These are phyloP conservation scores for Umbelopsis ramanniana DNA, from an alignment of 192 early-diverging fungal species.

Conservation along the genomic window DNA sequence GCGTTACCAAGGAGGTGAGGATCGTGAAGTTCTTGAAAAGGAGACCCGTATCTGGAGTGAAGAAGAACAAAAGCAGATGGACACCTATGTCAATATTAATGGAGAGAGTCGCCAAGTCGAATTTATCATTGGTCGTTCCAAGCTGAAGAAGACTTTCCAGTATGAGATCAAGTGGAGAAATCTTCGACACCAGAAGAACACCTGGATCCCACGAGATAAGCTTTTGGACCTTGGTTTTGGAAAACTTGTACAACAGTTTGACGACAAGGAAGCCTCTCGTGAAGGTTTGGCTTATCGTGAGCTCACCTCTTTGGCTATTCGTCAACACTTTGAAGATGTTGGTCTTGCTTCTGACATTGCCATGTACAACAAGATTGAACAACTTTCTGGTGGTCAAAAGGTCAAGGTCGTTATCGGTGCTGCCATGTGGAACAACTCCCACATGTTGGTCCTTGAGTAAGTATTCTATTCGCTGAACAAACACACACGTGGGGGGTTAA, in stretches of 20 bases:
- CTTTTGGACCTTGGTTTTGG: constrained; percentile 73
- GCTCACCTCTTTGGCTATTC: constrained; percentile 68
- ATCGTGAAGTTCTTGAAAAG: constrained; percentile 77
- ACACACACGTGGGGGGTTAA: no score
- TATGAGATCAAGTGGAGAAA: constrained; percentile 82
- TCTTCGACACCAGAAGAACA: constrained; percentile 66
- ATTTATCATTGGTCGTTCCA: constrained; percentile 69
- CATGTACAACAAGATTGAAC: constrained; percentile 74
- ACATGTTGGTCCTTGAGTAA: constrained; percentile 77
- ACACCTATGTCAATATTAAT: constrained; percentile 54
- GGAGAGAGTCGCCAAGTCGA: constrained; percentile 68
- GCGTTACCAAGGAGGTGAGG: constrained; percentile 81
- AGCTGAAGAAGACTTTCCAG: constrained; percentile 79
- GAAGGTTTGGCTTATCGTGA: constrained; percentile 72
- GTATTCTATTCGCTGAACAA: neutral
- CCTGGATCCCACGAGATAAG: constrained; percentile 72
- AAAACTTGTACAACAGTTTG: constrained; percentile 78
- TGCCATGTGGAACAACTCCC: constrained; percentile 85
- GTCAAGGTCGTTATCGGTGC: constrained; percentile 87
- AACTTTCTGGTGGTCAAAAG: constrained; percentile 84
- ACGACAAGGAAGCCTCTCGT: constrained; percentile 76
- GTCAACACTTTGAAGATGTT: constrained; percentile 73
- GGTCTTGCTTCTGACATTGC: constrained; percentile 80
- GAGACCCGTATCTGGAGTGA: constrained; percentile 65
- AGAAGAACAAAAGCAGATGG: constrained; percentile 72